Conservation (phyloP, 75 land plant genomes). For the Azolla pinnata region DNA sequence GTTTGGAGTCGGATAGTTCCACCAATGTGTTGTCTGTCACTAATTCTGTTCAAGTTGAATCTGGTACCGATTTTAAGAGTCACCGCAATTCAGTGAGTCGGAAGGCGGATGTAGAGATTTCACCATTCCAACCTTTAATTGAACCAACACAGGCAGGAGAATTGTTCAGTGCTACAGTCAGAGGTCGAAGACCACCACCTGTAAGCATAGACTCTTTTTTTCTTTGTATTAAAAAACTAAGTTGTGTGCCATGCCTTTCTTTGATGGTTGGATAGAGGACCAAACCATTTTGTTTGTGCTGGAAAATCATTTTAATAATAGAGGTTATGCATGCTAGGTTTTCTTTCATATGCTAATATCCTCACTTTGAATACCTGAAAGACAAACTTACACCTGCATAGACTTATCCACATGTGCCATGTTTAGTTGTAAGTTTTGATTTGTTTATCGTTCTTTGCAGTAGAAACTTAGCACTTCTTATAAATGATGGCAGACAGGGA, state of each 20-base stretch:
- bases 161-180: conserved; percentile 36
- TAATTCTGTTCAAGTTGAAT: conserved; percentile 19
- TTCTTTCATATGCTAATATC: too few species aligned
- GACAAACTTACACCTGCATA: too few species aligned
- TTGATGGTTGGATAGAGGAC: too few species aligned
- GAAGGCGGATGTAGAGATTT: conserved; percentile 54
- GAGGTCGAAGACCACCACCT: conserved; percentile 29
- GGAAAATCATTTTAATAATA: too few species aligned
- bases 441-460: conserved; percentile 8
- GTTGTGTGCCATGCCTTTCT: too few species aligned
- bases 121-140: conserved; percentile 17
- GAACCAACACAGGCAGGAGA: conserved; percentile 72
- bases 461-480: too few species aligned
- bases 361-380: too few species aligned
- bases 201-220: conserved; percentile 13
- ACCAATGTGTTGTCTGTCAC: conserved; percentile 15
- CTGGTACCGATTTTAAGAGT: conserved; percentile 20
- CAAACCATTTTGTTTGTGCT: too few species aligned
- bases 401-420: too few species aligned
- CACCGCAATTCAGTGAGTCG: conserved; percentile 42
- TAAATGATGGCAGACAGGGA: conserved; percentile 50
- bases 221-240: too few species aligned
- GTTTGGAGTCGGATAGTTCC: conserved; percentile 15
- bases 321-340: too few species aligned
- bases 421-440: too few species aligned